These are phyloP conservation scores for Papiliotrema fonsecae DNA, from an alignment of 1,284 basidiomycete genomes.

Conservation along the genomic window DNA sequence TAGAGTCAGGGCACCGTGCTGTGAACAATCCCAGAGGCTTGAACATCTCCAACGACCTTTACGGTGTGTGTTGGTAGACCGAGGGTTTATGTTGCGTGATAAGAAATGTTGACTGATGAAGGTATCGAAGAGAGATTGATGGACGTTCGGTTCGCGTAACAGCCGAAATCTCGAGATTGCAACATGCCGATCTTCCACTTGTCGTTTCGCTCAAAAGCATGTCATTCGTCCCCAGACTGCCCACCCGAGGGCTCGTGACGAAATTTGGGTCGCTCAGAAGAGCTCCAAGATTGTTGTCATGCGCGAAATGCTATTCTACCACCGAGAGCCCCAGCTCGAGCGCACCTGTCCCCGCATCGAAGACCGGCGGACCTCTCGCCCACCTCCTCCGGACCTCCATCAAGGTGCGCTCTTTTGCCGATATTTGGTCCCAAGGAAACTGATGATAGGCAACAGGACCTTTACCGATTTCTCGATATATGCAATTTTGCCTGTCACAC, in stretches of 20 bases:
- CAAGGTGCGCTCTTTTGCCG: constrained; percentile 54
- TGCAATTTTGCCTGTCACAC: constrained; percentile 81
- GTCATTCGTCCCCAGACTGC: too few species aligned
- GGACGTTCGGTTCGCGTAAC: neutral
- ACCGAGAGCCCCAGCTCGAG: neutral
- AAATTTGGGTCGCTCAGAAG: too few species aligned
- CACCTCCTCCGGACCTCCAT: constrained; percentile 63
- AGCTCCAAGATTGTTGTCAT: neutral
- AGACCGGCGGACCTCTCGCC: constrained; percentile 18
- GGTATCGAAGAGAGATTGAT: neutral
- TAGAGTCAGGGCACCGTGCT: constrained; percentile 26
- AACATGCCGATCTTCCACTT: too few species aligned
- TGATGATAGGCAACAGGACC: constrained; percentile 66
- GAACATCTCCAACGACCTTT: constrained; percentile 36
- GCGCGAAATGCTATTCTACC: neutral
- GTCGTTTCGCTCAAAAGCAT: too few species aligned
- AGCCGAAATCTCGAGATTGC: neutral
- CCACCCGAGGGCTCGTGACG: too few species aligned
- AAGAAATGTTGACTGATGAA: neutral
- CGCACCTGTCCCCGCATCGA: neutral
- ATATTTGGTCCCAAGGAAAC: constrained; percentile 5
- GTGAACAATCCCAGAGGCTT: constrained; percentile 28
- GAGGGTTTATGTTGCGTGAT: too few species aligned
- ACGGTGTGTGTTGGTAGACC: too few species aligned
- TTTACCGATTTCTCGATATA: constrained; percentile 77